phyloP scores from a whole-genome alignment of 306 rosid genomes.

The Macrotyloma uniflorum region DNA sequence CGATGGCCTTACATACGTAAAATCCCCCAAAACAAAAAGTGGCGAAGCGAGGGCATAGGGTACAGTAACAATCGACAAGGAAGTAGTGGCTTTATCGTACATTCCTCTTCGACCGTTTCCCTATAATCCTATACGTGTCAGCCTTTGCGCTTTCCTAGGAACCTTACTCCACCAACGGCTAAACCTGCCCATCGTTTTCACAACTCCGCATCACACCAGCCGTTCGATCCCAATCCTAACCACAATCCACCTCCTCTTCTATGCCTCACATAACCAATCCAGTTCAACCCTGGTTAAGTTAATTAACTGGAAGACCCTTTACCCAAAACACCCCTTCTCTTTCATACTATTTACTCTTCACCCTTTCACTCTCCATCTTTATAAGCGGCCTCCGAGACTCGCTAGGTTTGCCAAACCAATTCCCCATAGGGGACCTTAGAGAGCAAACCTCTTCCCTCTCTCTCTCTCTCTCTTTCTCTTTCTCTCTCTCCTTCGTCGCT shows the following conservation, averaged over 20 bases:
- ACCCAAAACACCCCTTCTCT: slow-evolving; percentile 11
- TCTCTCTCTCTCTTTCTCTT: too few relatives aligned
- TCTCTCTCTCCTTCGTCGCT: too few relatives aligned
- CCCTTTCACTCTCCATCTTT: slow-evolving; percentile 49
- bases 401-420: slow-evolving; percentile 92
- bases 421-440: slow-evolving; percentile 55
- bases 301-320: neutral
- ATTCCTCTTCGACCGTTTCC: slow-evolving; percentile 27
- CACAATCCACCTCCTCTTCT: neutral
- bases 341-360: slow-evolving; percentile 28
- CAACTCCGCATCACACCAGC: slow-evolving; percentile 50
- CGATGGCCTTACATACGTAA: neutral
- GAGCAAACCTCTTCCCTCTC: neutral
- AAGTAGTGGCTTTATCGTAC: slow-evolving; percentile 51
- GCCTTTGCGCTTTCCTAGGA: slow-evolving; percentile 18
- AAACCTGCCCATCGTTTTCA: slow-evolving; percentile 39
- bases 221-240: slow-evolving; percentile 71
- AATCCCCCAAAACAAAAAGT: neutral
- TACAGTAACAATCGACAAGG: neutral
- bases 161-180: slow-evolving; percentile 21
- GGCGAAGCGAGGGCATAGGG: neutral
- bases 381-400: slow-evolving; percentile 71
- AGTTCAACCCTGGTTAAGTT: slow-evolving; percentile 48
- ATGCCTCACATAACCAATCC: neutral
- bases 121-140: slow-evolving; percentile 54